Evolutionary conservation across 768 basidiomycete genomes (phyloP), one percentile per base, ranked within the genome.

Genomic region (Rubroboletus satanas): DNA sequence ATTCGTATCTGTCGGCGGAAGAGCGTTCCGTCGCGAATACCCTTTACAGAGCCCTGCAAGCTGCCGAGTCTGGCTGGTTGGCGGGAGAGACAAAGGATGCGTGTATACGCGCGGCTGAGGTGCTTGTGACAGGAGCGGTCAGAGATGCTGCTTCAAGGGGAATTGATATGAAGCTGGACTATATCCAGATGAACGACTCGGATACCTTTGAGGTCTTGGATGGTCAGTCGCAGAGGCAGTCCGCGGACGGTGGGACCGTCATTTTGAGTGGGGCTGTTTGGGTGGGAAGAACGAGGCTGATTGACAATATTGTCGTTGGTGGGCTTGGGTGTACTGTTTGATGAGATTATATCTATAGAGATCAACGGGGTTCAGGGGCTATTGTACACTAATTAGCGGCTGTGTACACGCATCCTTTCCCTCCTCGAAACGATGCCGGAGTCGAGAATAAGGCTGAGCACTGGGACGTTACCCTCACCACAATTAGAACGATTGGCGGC

Each of bases 271-370:
- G 93, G 2, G 93, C 92, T 29, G 64, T 95, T 58, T 89, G 87
- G 81, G 81, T 95, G 3, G 92, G 91, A 38, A 80, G 78, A 66
- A 98, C 94, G 38, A 79, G 95, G 60, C 69, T 99, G 61, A 98
- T 99, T 41, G 96, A 99, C 72, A 99, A 98, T 68, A 70, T 97
- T 49, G 74, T 97, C 41, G 70, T 97, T 2, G 93, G 85, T 9
- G 75, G 82, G 61, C 57, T 64, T 9, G 66, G 57, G 42, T 7
- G 38, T 37, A 35, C 42, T 11, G 42, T 52, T 37, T 45, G 37
- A 26, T 67, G 37, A 39, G 35, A 17, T 12, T 11, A 7, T 21
- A 2, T 21, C 21, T 21, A 21, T 21, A 21, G 21, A 21, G 21
- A 21, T 21, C 21, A n/a, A 8, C 7, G 6, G 1, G 5, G 9